These are phyloP conservation scores for Mimosa bimucronata DNA, from an alignment of 306 rosid species.

Conservation along the genomic window DNA sequence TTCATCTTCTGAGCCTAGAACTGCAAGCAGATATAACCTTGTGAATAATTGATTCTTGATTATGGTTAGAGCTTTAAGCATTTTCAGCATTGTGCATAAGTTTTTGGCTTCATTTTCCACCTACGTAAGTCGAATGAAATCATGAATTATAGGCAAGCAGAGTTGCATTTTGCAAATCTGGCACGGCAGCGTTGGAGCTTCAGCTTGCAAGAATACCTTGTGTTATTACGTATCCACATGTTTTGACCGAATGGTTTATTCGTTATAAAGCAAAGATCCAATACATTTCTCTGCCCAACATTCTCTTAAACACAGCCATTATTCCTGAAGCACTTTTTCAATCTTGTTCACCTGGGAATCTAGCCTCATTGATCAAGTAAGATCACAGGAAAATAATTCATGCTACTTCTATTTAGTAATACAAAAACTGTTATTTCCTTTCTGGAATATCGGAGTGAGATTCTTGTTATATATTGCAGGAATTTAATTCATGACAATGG, in stretches of 20 bases:
- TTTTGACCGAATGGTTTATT: constrained; percentile 81
- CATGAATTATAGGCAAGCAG: constrained; percentile 70
- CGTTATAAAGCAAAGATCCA: constrained; percentile 65
- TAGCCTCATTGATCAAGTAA: constrained; percentile 62
- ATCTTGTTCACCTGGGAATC: constrained; percentile 61
- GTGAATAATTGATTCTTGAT: not conserved
- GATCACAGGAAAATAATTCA: constrained; percentile 11
- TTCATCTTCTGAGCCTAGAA: not conserved
- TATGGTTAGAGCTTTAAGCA: not conserved
- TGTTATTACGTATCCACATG: constrained; percentile 79
- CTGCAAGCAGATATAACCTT: not conserved
- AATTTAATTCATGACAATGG: constrained; percentile 49
- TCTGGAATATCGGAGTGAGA: constrained; percentile 6
- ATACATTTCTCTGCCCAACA: constrained; percentile 83
- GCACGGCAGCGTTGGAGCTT: constrained; percentile 81
- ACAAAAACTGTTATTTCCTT: not conserved
- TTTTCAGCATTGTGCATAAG: too few species aligned
- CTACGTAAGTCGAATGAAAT: too few species aligned
- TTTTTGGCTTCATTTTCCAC: too few species aligned
- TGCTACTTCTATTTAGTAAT: not conserved
- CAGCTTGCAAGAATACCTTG: constrained; percentile 90
- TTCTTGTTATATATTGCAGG: constrained; percentile 49
- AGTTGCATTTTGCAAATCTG: constrained; percentile 88
- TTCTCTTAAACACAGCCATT: constrained; percentile 71
- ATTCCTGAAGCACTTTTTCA: constrained; percentile 85